Evolutionary conservation across 2,329 filamentous ascomycete species (phyloP).

Genomic region (Teratosphaeria gauchensis): DNA sequence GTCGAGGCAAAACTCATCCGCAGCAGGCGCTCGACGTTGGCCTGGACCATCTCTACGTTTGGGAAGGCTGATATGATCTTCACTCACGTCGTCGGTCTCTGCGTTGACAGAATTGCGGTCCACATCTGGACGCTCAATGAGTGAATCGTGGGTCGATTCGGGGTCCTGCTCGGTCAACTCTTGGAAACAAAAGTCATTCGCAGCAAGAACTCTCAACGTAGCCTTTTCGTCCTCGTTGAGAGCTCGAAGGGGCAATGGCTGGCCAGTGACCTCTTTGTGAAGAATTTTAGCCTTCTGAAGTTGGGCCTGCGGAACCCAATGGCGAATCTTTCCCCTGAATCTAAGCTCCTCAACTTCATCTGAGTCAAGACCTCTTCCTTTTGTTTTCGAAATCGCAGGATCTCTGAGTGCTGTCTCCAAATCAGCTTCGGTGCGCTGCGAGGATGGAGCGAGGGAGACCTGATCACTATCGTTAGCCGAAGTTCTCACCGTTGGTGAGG

Average conservation of each 20-base stretch:
- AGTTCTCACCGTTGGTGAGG: background rate
- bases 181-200: background rate
- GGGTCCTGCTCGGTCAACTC: background rate
- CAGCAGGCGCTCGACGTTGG: no score
- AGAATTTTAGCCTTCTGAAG: background rate
- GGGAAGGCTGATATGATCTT: no score
- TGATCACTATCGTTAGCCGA: background rate
- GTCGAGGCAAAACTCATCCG: no score
- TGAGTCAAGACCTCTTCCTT: background rate
- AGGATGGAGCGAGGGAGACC: background rate
- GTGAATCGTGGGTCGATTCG: background rate
- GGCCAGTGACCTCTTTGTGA: background rate
- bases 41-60: no score
- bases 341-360: background rate
- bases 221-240: background rate
- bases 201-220: background rate
- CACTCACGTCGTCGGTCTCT: no score
- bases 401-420: background rate
- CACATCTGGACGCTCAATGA: background rate
- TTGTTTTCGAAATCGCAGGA: background rate
- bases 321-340: background rate
- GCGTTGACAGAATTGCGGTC: no score
- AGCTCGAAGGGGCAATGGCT: background rate
- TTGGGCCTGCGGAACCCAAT: background rate
- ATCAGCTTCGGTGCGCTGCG: background rate